These are phyloP conservation scores for Fraxinus pennsylvanica DNA, from an alignment of 257 asterid genomes.

Conservation along the genomic window DNA sequence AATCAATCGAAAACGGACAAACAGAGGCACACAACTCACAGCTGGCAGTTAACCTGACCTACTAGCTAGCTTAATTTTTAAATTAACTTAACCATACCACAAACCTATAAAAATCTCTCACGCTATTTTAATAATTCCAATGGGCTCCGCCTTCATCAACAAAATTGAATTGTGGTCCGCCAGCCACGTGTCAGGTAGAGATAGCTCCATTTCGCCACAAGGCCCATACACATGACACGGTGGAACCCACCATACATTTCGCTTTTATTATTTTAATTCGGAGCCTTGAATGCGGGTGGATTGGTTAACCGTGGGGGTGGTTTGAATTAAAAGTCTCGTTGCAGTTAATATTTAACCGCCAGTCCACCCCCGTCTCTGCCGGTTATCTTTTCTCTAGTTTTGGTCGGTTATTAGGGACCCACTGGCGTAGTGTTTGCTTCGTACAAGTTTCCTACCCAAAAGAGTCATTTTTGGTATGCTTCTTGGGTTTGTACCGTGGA, in stretches of 20 bases:
- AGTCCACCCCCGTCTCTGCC: neutral
- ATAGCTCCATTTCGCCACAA: neutral
- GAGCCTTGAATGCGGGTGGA: neutral
- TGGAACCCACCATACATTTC: neutral
- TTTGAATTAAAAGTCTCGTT: neutral
- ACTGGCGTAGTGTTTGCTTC: neutral
- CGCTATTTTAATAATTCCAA: neutral
- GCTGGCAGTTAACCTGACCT: constrained; percentile 23
- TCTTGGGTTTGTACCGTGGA: neutral
- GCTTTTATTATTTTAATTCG: neutral
- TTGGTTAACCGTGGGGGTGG: constrained; percentile 3
- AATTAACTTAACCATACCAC: neutral
- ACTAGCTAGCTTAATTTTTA: neutral
- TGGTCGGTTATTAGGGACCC: neutral
- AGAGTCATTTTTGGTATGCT: neutral
- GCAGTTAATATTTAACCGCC: neutral
- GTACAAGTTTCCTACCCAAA: neutral
- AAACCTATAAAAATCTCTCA: neutral
- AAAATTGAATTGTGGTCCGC: constrained; percentile 1
- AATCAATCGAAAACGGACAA: constrained; percentile 14
- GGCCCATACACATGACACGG: constrained; percentile 3
- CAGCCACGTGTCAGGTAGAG: constrained; percentile 32
- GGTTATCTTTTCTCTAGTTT: neutral
- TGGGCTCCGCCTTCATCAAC: neutral
- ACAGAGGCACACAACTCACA: constrained; percentile 12